Percentiles rank a stretch among this genome's conserved stretches.
phyloP scores from a whole-genome alignment of 306 rosid genomes.

The Gillenia trifoliata region DNA sequence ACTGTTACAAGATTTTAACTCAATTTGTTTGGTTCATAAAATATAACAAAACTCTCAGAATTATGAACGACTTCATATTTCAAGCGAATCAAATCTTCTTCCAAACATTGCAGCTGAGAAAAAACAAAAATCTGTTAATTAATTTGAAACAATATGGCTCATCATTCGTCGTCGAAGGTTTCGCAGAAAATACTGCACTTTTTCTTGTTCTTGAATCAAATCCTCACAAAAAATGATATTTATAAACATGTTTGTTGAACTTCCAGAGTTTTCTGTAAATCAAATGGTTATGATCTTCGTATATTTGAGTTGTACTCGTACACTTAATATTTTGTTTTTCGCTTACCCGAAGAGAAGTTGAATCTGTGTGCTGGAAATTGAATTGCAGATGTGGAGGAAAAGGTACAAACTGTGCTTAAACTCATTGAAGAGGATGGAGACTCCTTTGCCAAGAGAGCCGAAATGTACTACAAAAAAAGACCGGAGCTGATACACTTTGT shows the following conservation, averaged over 20 bases:
- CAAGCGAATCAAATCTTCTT: neutral
- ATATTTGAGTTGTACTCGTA: neutral
- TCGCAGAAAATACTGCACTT: neutral
- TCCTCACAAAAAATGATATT: too few relatives aligned
- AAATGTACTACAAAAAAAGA: slow-evolving; percentile 92
- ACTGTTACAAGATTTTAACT: neutral
- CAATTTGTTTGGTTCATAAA: neutral
- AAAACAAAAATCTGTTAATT: too few relatives aligned
- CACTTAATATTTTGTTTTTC: neutral
- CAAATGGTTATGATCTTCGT: neutral
- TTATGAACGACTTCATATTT: neutral
- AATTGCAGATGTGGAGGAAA: slow-evolving; percentile 88
- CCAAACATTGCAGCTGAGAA: neutral
- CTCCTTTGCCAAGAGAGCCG: slow-evolving; percentile 95
- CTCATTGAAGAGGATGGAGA: slow-evolving; percentile 86
- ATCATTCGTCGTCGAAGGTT: neutral
- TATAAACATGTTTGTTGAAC: too few relatives aligned
- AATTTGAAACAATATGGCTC: neutral
- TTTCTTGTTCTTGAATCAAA: neutral
- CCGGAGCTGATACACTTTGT: slow-evolving; percentile 83
- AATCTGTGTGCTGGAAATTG: slow-evolving; percentile 12
- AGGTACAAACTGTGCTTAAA: slow-evolving; percentile 51
- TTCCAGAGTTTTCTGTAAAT: neutral
- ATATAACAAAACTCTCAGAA: neutral
- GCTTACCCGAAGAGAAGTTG: neutral